phyloP scores from a whole-genome alignment of 176 grass and related monocot species.

The Tuctoria greenei region DNA sequence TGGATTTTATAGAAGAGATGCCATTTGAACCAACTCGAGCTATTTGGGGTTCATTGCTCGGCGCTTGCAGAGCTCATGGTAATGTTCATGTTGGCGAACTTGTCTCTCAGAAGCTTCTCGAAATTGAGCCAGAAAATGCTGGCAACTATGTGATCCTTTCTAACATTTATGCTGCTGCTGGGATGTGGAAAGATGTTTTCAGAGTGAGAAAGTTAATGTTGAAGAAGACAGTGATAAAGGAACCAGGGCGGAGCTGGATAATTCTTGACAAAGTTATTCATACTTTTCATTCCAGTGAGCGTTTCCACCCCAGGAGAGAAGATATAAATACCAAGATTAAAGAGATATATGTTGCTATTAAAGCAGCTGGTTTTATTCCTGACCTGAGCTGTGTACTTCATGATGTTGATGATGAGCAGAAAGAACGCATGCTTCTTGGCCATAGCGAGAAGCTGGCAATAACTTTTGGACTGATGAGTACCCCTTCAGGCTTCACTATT shows the following conservation, averaged over 20 bases:
- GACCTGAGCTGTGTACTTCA: constrained; percentile 74
- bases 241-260: constrained; percentile 71
- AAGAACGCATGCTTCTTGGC: constrained; percentile 65
- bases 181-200: constrained; percentile 71
- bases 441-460: constrained; percentile 78
- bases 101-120: constrained; percentile 64
- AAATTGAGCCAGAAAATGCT: constrained; percentile 69
- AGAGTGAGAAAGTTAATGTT: constrained; percentile 64
- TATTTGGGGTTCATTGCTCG: constrained; percentile 69
- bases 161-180: constrained; percentile 76
- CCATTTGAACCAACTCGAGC: constrained; percentile 65
- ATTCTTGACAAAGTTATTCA: constrained; percentile 68
- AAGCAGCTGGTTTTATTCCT: constrained; percentile 67
- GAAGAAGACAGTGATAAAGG: constrained; percentile 61
- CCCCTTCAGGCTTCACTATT: constrained; percentile 35
- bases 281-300: constrained; percentile 56
- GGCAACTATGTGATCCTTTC: constrained; percentile 87
- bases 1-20: constrained; percentile 56
- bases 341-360: constrained; percentile 58
- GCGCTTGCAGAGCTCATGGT: constrained; percentile 68
- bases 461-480: constrained; percentile 75
- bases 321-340: constrained; percentile 58
- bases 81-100: constrained; percentile 56
- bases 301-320: constrained; percentile 59
- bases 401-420: constrained; percentile 86